Percentiles rank a stretch among this genome's conserved stretches.
Evolutionary conservation across 2,329 filamentous ascomycete genomes (phyloP).

Genomic region (Aspergillus pseudoglaucus): DNA sequence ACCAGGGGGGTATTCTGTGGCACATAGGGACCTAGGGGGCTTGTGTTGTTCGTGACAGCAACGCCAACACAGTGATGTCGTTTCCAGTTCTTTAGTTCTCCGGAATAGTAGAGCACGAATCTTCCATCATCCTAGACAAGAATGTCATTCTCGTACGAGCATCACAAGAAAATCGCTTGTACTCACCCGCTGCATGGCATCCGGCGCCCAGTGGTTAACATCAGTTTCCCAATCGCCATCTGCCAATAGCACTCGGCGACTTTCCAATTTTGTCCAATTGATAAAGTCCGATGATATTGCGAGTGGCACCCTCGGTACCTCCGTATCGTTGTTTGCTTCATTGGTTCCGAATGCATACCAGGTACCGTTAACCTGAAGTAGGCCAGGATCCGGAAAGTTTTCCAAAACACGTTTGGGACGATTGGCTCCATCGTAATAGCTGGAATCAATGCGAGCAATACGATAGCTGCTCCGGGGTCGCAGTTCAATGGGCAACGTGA

Average conservation of each 20-base stretch:
- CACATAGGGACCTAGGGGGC: constrained; percentile 40
- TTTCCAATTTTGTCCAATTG: constrained; percentile 33
- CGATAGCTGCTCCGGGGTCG: constrained; percentile 1
- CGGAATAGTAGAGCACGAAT: constrained; percentile 56
- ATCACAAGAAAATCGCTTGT: not conserved
- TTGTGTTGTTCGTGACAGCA: constrained; percentile 35
- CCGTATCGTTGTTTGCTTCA: constrained; percentile 10
- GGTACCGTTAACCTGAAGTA: constrained; percentile 25
- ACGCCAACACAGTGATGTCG: constrained; percentile 52
- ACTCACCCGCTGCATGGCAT: constrained; percentile 45
- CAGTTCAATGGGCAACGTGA: constrained; percentile 17
- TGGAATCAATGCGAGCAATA: constrained; percentile 8
- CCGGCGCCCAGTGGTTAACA: constrained; percentile 54
- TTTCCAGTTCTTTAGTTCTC: constrained; percentile 33
- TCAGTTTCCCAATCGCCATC: constrained; percentile 48
- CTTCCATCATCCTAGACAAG: constrained; percentile 31
- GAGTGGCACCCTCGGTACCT: constrained; percentile 44
- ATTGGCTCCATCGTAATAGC: constrained; percentile 12
- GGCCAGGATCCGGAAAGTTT: constrained; percentile 26
- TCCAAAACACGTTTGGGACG: constrained; percentile 15
- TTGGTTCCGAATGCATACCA: constrained; percentile 30
- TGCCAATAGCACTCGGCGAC: not conserved
- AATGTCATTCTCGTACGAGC: not conserved
- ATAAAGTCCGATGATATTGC: constrained; percentile 45
- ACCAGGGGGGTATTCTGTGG: constrained; percentile 43